Conservation (phyloP, 2,329 filamentous ascomycete genomes). For the Myriosclerotinia scirpicola region DNA sequence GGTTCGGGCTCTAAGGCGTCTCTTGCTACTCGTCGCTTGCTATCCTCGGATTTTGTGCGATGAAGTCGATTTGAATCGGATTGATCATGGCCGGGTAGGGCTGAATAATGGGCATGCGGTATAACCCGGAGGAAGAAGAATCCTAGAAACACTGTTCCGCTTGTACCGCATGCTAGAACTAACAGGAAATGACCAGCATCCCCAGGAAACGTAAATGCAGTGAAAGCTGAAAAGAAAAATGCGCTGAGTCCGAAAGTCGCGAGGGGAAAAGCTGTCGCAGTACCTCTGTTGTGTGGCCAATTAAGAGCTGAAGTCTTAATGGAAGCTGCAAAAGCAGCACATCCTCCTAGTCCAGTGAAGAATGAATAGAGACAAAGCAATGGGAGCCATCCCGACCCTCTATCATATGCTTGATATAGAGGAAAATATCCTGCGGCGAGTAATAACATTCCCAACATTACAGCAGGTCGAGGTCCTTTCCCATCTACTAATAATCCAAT, state of each 20-base stretch:
- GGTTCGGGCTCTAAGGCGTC: slow-evolving; percentile 52
- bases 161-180: slow-evolving; percentile 77
- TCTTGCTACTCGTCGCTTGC: slow-evolving; percentile 43
- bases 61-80: slow-evolving; percentile 43
- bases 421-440: slow-evolving; percentile 83
- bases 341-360: slow-evolving; percentile 83
- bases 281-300: slow-evolving; percentile 87
- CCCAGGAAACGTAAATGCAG: slow-evolving; percentile 75
- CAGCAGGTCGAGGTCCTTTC: slow-evolving; percentile 75
- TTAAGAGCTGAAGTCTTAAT: slow-evolving; percentile 88
- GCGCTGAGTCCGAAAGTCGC: slow-evolving; percentile 93
- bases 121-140: slow-evolving; percentile 84
- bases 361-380: slow-evolving; percentile 80
- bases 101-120: slow-evolving; percentile 51
- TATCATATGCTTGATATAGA: slow-evolving; percentile 74
- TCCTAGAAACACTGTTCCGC: slow-evolving; percentile 68
- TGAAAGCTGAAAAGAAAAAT: slow-evolving; percentile 88
- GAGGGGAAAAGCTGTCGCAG: slow-evolving; percentile 89
- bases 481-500: slow-evolving; percentile 84
- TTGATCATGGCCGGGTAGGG: slow-evolving; percentile 43
- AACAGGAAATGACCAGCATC: slow-evolving; percentile 80
- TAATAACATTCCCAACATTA: slow-evolving; percentile 70
- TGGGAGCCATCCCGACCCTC: slow-evolving; percentile 58
- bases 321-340: slow-evolving; percentile 83
- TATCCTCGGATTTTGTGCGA: slow-evolving; percentile 49